These are phyloP conservation scores for Brettanomyces naardenensis DNA, from an alignment of 805 yeast genomes.

Conservation along the genomic window DNA sequence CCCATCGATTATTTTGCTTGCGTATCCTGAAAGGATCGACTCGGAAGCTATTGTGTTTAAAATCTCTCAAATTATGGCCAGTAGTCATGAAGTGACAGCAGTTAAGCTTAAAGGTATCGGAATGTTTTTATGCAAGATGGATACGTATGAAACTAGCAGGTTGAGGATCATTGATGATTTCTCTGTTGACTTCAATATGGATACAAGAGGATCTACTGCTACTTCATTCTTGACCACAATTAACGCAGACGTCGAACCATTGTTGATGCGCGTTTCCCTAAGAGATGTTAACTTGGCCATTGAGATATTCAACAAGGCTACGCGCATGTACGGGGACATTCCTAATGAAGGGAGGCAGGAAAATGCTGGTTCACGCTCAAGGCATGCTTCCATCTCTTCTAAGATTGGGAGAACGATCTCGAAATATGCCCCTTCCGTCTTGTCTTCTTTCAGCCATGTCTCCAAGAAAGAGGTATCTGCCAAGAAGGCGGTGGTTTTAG, in stretches of 20 bases:
- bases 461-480: conserved; percentile 10
- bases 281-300: conserved; percentile 81
- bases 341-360: conserved; percentile 10
- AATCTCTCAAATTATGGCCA: conserved; percentile 65
- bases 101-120: conserved; percentile 74
- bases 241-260: conserved; percentile 68
- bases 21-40: conserved; percentile 59
- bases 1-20: conserved; percentile 70
- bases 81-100: conserved; percentile 60
- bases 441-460: conserved; percentile 39
- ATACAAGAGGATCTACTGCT: conserved; percentile 56
- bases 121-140: conserved; percentile 77
- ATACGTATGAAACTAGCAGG: conserved; percentile 48
- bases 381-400: conserved; percentile 37
- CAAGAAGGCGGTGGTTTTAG: conserved; percentile 29
- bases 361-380: conserved; percentile 18
- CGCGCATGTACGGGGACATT: conserved; percentile 35
- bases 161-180: conserved; percentile 84
- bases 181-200: conserved; percentile 67
- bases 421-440: conserved; percentile 61
- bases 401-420: conserved; percentile 55
- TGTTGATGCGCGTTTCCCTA: conserved; percentile 73
- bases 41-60: conserved; percentile 90
- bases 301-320: conserved; percentile 64
- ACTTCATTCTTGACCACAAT: conserved; percentile 54